These are phyloP conservation scores for Sherardia arvensis DNA, from an alignment of 257 asterid genomes.

Conservation along the genomic window DNA sequence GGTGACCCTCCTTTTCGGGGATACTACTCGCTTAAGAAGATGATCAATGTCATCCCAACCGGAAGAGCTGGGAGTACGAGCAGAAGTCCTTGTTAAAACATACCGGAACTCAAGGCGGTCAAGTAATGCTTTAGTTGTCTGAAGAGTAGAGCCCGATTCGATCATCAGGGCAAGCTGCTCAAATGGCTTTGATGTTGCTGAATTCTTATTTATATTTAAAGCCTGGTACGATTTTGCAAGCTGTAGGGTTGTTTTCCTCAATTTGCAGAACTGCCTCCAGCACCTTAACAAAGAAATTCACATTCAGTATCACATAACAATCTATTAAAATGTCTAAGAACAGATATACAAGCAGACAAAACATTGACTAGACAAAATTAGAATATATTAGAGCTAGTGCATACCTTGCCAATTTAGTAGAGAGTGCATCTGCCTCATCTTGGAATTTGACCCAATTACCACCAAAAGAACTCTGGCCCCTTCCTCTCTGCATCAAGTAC, in stretches of 20 bases:
- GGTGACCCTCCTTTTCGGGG: slow-evolving; percentile 48
- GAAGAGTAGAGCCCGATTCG: slow-evolving; percentile 58
- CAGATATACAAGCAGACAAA: not conserved
- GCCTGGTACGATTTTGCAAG: slow-evolving; percentile 56
- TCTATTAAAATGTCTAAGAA: not conserved
- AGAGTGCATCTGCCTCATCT: slow-evolving; percentile 60
- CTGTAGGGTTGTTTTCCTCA: slow-evolving; percentile 43
- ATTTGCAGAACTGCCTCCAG: slow-evolving; percentile 53
- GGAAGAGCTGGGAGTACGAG: slow-evolving; percentile 27
- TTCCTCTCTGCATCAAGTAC: slow-evolving; percentile 78
- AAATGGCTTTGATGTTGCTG: slow-evolving; percentile 75
- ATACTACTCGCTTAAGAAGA: slow-evolving; percentile 79
- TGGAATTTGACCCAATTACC: slow-evolving; percentile 41
- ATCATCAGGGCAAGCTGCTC: slow-evolving; percentile 74
- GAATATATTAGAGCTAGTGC: not conserved
- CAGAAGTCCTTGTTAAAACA: slow-evolving; percentile 32
- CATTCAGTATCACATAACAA: not conserved
- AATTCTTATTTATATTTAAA: slow-evolving; percentile 50
- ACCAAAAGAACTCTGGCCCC: slow-evolving; percentile 22
- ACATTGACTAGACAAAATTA: not conserved
- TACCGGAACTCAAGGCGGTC: slow-evolving; percentile 73
- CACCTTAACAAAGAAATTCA: slow-evolving; percentile 34
- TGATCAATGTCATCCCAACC: slow-evolving; percentile 71
- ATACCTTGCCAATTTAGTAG: slow-evolving; percentile 72
- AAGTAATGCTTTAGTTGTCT: slow-evolving; percentile 55